These are phyloP conservation scores for Phaeosphaeria sp. DNA, from an alignment of 2,329 filamentous ascomycete genomes.

Conservation along the genomic window DNA sequence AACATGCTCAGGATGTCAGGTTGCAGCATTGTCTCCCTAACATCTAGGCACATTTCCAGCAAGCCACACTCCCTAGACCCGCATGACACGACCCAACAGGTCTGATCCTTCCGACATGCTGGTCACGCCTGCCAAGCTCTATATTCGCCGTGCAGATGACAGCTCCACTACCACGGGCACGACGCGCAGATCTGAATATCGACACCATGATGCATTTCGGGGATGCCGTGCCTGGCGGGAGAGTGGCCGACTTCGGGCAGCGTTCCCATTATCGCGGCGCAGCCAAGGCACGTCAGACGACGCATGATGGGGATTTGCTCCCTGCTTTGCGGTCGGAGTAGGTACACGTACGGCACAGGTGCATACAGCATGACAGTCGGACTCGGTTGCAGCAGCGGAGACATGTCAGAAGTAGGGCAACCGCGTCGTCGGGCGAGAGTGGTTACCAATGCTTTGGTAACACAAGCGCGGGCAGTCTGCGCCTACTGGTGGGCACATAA, in stretches of 20 bases:
- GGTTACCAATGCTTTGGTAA: slow-evolving; percentile 4
- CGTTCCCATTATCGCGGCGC: not conserved
- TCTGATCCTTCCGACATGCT: slow-evolving; percentile 8
- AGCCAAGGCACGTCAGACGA: not conserved
- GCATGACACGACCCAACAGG: not conserved
- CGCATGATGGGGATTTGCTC: no score
- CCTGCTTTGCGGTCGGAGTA: no score
- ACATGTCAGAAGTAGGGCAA: slow-evolving; percentile 6
- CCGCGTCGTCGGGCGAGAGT: slow-evolving; percentile 13
- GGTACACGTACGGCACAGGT: not conserved
- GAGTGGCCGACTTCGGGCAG: not conserved
- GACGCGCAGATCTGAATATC: not conserved
- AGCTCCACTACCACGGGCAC: not conserved
- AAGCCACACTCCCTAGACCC: slow-evolving; percentile 1
- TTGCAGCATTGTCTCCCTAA: not conserved
- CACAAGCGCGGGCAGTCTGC: slow-evolving; percentile 1
- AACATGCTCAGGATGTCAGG: not conserved
- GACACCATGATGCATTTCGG: not conserved
- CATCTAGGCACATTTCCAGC: not conserved
- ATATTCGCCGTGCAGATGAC: slow-evolving; percentile 10
- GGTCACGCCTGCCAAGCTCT: slow-evolving; percentile 14
- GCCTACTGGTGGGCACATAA: not conserved
- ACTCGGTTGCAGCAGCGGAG: slow-evolving; percentile 2
- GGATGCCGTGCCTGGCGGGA: not conserved
- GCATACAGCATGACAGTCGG: slow-evolving; percentile 3